Evolutionary conservation across 768 basidiomycete genomes (phyloP), one percentile per base, ranked within the genome.

Genomic region (Lactarius sp.): DNA sequence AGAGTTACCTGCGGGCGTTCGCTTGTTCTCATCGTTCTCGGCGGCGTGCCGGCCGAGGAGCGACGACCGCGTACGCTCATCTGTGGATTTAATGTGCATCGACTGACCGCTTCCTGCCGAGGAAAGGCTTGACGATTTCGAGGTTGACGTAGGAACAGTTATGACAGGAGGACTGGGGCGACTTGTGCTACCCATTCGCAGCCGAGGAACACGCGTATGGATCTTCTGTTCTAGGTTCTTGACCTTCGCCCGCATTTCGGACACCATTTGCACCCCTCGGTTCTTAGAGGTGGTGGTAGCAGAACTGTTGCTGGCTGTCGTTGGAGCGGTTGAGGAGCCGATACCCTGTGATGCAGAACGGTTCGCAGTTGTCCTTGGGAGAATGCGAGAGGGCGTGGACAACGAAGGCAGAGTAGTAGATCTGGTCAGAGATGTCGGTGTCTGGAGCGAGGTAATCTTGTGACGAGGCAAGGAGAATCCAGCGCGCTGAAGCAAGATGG

Each of bases 191-290:
- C 85, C 86, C 85, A 92, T 89, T 13, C 91, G 87, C 60, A 93
- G 72, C 59, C 91, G 83, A 27, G 91, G 92, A 56, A 94, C 91
- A 50, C 88, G 88, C 50, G 90, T 91, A 70, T 92, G 90, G 51
- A 94, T 89, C 75, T 88, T 90, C 75, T 91, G 90, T 70, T 93
- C 90, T 44, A 94, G 75, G 68, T 86, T 88, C 71, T 80, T 85
- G 36, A 94, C 91, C 56, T 88, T 82, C 44, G 90, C 90, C 47
- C 92, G 84, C 88, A 94, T 92, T 72, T 94, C 92, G 27, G 89
- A 88, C 6, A 93, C 90, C 92, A 94, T 94, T 71, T 94, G 91
- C 3, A 92, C 90, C 33, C 91, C 92, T 72, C 85, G 88, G 72
- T 82, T 92, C 77, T 80, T 88, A 4, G 88, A 81, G 13, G 82